These are phyloP conservation scores for Aspergillus ibericus DNA, from an alignment of 2,329 filamentous ascomycete species.

Conservation along the genomic window DNA sequence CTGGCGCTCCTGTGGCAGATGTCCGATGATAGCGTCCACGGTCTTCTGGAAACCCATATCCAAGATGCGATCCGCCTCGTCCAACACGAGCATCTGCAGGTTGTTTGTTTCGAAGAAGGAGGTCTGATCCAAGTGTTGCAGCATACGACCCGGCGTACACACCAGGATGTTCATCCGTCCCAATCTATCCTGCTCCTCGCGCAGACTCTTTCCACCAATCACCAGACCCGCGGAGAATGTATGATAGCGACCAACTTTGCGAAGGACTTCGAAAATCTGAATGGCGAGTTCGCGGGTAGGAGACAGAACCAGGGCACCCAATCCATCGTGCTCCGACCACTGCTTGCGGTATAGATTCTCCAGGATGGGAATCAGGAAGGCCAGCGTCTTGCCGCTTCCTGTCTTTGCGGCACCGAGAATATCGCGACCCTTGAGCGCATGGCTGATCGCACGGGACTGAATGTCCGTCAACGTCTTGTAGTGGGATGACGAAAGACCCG, in stretches of 20 bases:
- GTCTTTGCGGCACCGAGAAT: constrained; percentile 95
- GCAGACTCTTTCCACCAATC: constrained; percentile 87
- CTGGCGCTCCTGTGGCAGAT: constrained; percentile 80
- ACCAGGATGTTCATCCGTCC: constrained; percentile 95
- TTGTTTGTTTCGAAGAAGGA: constrained; percentile 87
- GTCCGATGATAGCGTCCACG: constrained; percentile 89
- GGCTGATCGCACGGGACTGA: constrained; percentile 82
- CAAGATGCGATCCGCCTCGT: constrained; percentile 95
- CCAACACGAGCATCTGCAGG: constrained; percentile 86
- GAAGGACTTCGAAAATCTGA: constrained; percentile 92
- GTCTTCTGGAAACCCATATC: constrained; percentile 94
- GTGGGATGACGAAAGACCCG: constrained; percentile 80
- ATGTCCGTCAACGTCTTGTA: constrained; percentile 91
- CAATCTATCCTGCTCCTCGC: constrained; percentile 81
- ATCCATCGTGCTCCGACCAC: constrained; percentile 87
- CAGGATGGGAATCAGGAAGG: constrained; percentile 86
- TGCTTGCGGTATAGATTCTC: constrained; percentile 87
- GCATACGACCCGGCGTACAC: constrained; percentile 89
- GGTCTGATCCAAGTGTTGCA: constrained; percentile 95
- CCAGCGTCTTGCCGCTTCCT: constrained; percentile 90
- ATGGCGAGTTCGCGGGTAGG: constrained; percentile 94
- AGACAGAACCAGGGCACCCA: constrained; percentile 89
- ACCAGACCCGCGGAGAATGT: constrained; percentile 88
- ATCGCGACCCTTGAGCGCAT: constrained; percentile 80
- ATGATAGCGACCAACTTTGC: constrained; percentile 86